Evolutionary conservation across 805 yeast species (phyloP).

Genomic region (Candida michaelii): DNA sequence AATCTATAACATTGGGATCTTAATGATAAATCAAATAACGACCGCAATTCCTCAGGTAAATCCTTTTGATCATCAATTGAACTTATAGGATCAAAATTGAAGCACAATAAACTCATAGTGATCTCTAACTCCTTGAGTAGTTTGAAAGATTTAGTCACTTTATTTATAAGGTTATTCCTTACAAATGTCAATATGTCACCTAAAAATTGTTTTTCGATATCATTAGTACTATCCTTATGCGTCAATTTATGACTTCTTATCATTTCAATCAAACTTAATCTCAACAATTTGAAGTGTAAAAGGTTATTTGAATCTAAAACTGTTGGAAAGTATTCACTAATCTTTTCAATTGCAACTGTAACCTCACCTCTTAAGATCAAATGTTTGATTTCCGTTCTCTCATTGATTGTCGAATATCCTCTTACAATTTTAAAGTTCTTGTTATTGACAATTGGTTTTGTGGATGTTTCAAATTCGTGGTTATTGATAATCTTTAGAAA

Average conservation of each 20-base stretch:
- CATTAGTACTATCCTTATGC: conserved; percentile 14
- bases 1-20: conserved; percentile 65
- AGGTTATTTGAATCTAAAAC: conserved; percentile 61
- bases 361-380: conserved; percentile 61
- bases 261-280: conserved; percentile 78
- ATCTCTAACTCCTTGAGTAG: conserved; percentile 74
- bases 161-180: conserved; percentile 57
- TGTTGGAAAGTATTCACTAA: conserved; percentile 62
- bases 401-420: conserved; percentile 52
- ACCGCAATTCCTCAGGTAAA: conserved; percentile 55
- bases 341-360: conserved; percentile 52
- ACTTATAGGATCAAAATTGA: conserved; percentile 39
- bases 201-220: conserved; percentile 47
- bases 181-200: conserved; percentile 57
- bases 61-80: conserved; percentile 37
- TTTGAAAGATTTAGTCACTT: conserved; percentile 56
- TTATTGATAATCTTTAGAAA: conserved; percentile 1
- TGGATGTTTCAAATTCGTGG: neutral
- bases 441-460: neutral
- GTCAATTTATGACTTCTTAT: conserved; percentile 51
- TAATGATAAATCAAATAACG: conserved; percentile 57
- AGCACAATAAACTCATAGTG: conserved; percentile 77
- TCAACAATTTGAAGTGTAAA: conserved; percentile 69
- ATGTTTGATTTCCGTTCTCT: conserved; percentile 53
- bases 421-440: conserved; percentile 17